A percentile compares a stretch with the other conserved stretches of the same genome.
Evolutionary conservation across 495 filamentous ascomycete genomes (phyloP).

Genomic region (Daldinia decipiens): DNA sequence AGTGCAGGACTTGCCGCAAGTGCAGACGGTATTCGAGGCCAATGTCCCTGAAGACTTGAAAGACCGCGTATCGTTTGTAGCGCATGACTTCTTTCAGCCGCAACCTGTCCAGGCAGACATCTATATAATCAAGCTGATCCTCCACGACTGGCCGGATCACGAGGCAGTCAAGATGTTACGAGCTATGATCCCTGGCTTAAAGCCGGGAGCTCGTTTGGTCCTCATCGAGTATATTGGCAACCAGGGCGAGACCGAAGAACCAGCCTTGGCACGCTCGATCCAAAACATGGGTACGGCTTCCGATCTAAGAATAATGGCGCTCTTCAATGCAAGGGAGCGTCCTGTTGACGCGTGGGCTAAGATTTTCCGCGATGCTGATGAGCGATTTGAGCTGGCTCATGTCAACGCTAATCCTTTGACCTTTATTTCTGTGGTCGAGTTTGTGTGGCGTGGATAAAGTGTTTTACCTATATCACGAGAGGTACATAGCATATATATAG

Average conservation of each 20-base stretch:
- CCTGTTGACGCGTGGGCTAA: constrained; percentile 44
- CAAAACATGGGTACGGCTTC: constrained; percentile 44
- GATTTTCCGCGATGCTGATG: constrained; percentile 45
- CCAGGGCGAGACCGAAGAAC: constrained; percentile 35
- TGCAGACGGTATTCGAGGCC: constrained; percentile 43
- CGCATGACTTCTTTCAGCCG: constrained; percentile 61
- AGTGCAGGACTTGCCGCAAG: constrained; percentile 51
- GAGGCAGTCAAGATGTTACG: constrained; percentile 56
- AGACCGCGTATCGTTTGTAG: constrained; percentile 55
- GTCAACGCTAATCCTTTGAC: constrained; percentile 40
- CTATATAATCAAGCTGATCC: constrained; percentile 63
- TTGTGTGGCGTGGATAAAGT: constrained; percentile 42
- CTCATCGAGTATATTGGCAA: constrained; percentile 60
- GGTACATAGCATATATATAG: background rate
- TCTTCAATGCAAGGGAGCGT: constrained; percentile 48
- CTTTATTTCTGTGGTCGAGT: constrained; percentile 45
- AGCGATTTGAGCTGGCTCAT: constrained; percentile 38
- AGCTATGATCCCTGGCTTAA: constrained; percentile 55
- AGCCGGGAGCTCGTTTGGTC: constrained; percentile 53
- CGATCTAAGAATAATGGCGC: constrained; percentile 47
- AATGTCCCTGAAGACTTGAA: constrained; percentile 46
- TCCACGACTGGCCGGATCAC: constrained; percentile 64
- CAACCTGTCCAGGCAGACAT: constrained; percentile 64
- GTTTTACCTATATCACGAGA: background rate
- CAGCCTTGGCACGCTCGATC: constrained; percentile 35